Percentiles rank a stretch among this genome's conserved stretches.
These are phyloP conservation scores for Quercus engelmannii DNA, from an alignment of 306 rosid species.

Conservation along the genomic window DNA sequence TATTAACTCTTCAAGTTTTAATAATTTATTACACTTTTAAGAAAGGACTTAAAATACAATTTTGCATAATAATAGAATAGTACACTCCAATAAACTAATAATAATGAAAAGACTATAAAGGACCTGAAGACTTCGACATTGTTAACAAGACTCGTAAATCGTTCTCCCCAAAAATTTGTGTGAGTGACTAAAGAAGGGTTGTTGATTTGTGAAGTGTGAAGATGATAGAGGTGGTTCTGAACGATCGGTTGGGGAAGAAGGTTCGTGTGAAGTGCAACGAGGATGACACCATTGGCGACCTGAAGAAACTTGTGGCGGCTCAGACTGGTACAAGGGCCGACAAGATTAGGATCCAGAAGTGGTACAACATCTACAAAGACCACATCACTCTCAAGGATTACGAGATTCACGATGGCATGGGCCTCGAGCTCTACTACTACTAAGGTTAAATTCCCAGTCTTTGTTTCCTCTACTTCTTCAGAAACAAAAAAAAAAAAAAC, in stretches of 20 bases:
- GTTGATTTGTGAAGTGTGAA: constrained; percentile 14
- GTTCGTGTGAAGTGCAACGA: constrained; percentile 87
- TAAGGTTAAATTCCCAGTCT: not conserved
- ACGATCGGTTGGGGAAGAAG: constrained; percentile 93
- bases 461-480: not conserved
- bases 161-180: not conserved
- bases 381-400: constrained; percentile 88
- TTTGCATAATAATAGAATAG: no score
- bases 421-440: constrained; percentile 94
- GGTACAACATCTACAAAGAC: constrained; percentile 79
- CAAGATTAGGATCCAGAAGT: constrained; percentile 78
- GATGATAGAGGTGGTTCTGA: constrained; percentile 92
- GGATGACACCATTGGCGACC: constrained; percentile 82
- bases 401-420: constrained; percentile 95
- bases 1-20: no score
- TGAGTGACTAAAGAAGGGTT: not conserved
- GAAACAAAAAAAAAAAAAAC: no score
- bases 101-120: no score
- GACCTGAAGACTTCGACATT: no score
- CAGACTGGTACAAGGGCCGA: constrained; percentile 85
- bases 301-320: constrained; percentile 91
- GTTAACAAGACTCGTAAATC: no score
- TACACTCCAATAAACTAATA: no score
- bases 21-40: no score
- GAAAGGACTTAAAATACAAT: no score